Evolutionary conservation across 495 filamentous ascomycete species (phyloP).

Genomic region (Penicillium herquei): DNA sequence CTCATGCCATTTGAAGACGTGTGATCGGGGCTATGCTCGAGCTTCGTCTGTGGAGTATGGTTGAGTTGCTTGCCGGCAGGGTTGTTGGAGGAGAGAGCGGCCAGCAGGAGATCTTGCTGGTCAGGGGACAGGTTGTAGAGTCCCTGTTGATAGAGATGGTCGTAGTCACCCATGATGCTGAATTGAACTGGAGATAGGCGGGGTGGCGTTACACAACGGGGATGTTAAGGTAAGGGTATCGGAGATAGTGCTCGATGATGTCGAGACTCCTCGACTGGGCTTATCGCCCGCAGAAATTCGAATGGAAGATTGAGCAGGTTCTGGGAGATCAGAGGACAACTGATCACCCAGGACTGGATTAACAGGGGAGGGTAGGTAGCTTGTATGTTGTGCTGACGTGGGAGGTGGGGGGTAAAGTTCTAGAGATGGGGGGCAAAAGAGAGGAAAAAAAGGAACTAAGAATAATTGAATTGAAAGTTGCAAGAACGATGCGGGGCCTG

Average conservation of each 20-base stretch:
- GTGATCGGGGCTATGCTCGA: constrained; percentile 34
- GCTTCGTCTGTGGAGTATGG: constrained; percentile 27
- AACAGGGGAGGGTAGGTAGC: neutral
- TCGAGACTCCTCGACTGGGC: constrained; percentile 15
- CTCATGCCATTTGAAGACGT: constrained; percentile 32
- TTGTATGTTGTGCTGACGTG: neutral
- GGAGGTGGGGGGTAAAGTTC: neutral
- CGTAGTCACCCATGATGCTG: constrained; percentile 36
- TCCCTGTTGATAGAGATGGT: constrained; percentile 40
- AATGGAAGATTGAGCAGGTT: neutral
- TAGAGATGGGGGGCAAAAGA: neutral
- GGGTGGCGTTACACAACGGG: constrained; percentile 5
- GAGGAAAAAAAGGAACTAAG: constrained; percentile 11
- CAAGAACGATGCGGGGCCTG: constrained; percentile 14
- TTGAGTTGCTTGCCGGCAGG: constrained; percentile 34
- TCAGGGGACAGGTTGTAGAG: constrained; percentile 70
- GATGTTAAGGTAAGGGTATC: neutral
- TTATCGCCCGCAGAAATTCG: constrained; percentile 13
- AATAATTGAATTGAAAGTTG: constrained; percentile 3
- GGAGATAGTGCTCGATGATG: constrained; percentile 1
- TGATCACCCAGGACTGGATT: neutral
- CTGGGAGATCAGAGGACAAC: constrained; percentile 3
- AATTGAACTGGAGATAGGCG: neutral
- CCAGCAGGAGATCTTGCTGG: constrained; percentile 84
- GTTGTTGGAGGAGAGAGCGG: constrained; percentile 80